Evolutionary conservation across 805 yeast genomes (phyloP).

Genomic region (Schwanniomyces sp.): DNA sequence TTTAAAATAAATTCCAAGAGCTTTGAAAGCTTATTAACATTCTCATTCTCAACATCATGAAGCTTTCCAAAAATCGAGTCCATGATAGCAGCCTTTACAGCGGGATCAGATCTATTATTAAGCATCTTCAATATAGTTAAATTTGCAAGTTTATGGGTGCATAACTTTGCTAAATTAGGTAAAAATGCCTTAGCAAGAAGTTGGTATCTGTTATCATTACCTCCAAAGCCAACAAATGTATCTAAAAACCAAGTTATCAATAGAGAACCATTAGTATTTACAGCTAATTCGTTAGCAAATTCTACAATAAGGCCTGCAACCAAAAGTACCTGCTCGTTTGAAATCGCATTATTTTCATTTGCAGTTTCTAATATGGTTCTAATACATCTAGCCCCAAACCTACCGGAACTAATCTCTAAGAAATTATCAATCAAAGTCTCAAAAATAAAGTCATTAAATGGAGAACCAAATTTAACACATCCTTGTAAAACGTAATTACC

Average conservation of each 20-base stretch:
- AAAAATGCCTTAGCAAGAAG: constrained; percentile 62
- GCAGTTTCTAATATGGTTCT: constrained; percentile 89
- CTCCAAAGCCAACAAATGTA: constrained; percentile 44
- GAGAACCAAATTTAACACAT: constrained; percentile 84
- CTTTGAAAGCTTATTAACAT: constrained; percentile 37
- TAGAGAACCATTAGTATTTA: constrained; percentile 84
- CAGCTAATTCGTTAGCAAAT: constrained; percentile 75
- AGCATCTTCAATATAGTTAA: constrained; percentile 77
- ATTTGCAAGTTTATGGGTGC: constrained; percentile 83
- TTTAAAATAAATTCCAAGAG: constrained; percentile 58
- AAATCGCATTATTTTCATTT: constrained; percentile 29
- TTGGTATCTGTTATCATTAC: constrained; percentile 56
- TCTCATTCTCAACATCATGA: constrained; percentile 17
- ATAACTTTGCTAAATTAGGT: constrained; percentile 60
- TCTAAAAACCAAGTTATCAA: constrained; percentile 94
- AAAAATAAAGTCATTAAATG: constrained; percentile 86
- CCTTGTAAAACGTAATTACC: constrained; percentile 97
- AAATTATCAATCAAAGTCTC: constrained; percentile 79
- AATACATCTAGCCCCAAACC: constrained; percentile 94
- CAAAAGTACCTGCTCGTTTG: constrained; percentile 65
- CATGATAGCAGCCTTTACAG: constrained; percentile 62
- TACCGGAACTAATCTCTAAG: constrained; percentile 76
- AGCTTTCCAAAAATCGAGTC: constrained; percentile 63
- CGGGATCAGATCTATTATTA: constrained; percentile 63
- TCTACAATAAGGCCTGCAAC: constrained; percentile 77